A percentile compares a stretch with the other conserved stretches of the same genome.
phyloP scores from a whole-genome alignment of 768 basidiomycete genomes.

The Rossbeevera mucosa region DNA sequence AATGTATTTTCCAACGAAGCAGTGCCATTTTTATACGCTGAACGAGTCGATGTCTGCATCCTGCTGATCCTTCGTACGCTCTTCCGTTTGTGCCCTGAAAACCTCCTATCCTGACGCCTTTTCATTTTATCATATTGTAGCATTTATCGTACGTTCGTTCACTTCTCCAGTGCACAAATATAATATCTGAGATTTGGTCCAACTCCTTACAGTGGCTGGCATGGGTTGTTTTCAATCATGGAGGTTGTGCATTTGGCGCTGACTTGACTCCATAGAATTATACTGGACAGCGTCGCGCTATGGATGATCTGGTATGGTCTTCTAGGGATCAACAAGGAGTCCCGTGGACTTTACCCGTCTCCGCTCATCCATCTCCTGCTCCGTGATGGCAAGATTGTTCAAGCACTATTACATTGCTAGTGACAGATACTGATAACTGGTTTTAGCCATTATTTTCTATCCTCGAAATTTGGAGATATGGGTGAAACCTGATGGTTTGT shows the following conservation, averaged over 20 bases:
- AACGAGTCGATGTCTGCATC: background rate
- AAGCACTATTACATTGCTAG: background rate
- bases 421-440: background rate
- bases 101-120: background rate
- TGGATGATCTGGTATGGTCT: constrained; percentile 6
- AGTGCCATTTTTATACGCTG: background rate
- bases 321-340: background rate
- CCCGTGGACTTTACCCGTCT: background rate
- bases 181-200: background rate
- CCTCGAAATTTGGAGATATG: background rate
- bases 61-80: background rate
- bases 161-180: background rate
- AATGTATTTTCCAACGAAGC: background rate
- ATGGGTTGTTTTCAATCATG: constrained; percentile 2
- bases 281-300: constrained; percentile 7
- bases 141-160: constrained; percentile 4
- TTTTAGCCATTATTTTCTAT: constrained; percentile 7
- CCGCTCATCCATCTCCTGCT: constrained; percentile 5
- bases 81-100: background rate
- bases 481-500: background rate
- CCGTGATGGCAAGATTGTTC: constrained; percentile 6
- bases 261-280: background rate
- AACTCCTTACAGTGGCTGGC: constrained; percentile 7
- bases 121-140: background rate
- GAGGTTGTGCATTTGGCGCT: background rate